A percentile compares a stretch with the other conserved stretches of the same genome.
Conservation (phyloP, 805 yeast species). For the Cyberlindnera veronae region DNA sequence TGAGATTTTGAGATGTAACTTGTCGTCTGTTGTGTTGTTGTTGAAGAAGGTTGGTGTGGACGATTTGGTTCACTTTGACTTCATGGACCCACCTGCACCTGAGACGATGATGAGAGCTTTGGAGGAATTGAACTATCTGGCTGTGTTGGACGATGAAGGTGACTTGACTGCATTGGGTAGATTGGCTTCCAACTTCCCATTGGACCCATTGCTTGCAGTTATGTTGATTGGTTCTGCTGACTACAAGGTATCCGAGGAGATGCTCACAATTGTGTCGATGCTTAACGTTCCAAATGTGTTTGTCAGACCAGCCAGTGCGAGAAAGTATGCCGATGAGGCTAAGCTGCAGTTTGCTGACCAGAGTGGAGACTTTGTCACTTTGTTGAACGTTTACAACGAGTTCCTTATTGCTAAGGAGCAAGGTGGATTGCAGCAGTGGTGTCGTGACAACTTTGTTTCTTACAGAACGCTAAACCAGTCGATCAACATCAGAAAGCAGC, state of each 20-base stretch:
- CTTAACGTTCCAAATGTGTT: conserved; percentile 92
- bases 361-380: conserved; percentile 91
- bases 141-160: conserved; percentile 90
- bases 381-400: conserved; percentile 83
- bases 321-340: conserved; percentile 87
- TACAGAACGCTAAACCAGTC: conserved; percentile 83
- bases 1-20: conserved; percentile 86
- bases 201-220: conserved; percentile 94
- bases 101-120: conserved; percentile 99
- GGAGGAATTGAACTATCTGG: conserved; percentile 88
- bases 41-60: conserved; percentile 92
- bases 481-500: conserved; percentile 80
- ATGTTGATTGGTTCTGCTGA: conserved; percentile 86
- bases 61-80: conserved; percentile 95
- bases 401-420: conserved; percentile 75
- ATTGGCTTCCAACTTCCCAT: conserved; percentile 86
- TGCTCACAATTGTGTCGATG: conserved; percentile 84
- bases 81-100: conserved; percentile 99
- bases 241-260: conserved; percentile 83
- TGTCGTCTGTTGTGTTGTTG: conserved; percentile 88
- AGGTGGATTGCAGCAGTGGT: conserved; percentile 74
- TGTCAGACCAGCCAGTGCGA: conserved; percentile 85
- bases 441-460: conserved; percentile 83
- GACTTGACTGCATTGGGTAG: conserved; percentile 86
- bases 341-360: conserved; percentile 86